These are phyloP conservation scores for Tubosaeta brunneosetosa DNA, from an alignment of 768 basidiomycete species.

Conservation along the genomic window DNA sequence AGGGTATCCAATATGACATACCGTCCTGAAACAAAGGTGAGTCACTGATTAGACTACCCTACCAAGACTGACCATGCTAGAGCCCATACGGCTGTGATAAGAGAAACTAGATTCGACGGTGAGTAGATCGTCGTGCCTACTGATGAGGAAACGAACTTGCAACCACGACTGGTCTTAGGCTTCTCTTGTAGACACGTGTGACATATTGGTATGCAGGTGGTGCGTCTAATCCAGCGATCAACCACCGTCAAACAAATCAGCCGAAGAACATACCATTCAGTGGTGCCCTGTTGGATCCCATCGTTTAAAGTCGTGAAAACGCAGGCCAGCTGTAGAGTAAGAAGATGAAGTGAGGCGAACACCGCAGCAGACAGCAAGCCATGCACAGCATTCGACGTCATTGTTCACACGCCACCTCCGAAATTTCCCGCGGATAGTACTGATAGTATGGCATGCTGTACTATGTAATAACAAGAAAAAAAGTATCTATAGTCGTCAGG, in stretches of 20 bases:
- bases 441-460: not conserved
- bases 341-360: not conserved
- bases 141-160: slow-evolving; percentile 33
- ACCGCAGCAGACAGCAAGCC: not conserved
- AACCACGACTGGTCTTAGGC: slow-evolving; percentile 57
- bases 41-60: not conserved
- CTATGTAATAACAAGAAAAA: not conserved
- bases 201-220: slow-evolving; percentile 60
- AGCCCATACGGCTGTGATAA: slow-evolving; percentile 54
- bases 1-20: slow-evolving; percentile 7
- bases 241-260: not conserved
- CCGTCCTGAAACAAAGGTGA: slow-evolving; percentile 14
- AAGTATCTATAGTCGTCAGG: not conserved
- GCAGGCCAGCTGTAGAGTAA: slow-evolving; percentile 1
- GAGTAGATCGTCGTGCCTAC: not conserved
- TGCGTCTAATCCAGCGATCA: slow-evolving; percentile 27
- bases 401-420: slow-evolving; percentile 19
- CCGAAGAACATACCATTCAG: slow-evolving; percentile 9
- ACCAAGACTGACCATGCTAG: slow-evolving; percentile 51
- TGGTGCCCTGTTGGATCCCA: slow-evolving; percentile 13
- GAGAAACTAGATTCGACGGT: slow-evolving; percentile 27
- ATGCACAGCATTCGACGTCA: slow-evolving; percentile 17
- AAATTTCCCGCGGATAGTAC: not conserved
- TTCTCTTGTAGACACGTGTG: slow-evolving; percentile 50
- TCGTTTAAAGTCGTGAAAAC: slow-evolving; percentile 2